Percentiles rank a stretch among this genome's conserved stretches.
phyloP scores from a whole-genome alignment of 768 basidiomycete species.

The Crucibulum laeve region DNA sequence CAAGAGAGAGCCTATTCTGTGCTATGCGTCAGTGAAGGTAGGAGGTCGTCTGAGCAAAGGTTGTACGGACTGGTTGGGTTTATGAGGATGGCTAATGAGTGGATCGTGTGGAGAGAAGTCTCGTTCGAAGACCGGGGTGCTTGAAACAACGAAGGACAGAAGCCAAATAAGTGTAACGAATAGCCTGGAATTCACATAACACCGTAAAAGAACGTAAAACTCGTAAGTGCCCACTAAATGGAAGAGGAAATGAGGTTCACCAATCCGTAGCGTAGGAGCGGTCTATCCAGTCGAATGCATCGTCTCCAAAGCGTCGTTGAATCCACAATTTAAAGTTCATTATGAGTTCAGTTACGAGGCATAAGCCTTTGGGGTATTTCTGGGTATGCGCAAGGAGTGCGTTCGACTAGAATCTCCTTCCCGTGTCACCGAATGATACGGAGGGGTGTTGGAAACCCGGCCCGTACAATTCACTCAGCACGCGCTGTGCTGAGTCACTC shows the following conservation, averaged over 20 bases:
- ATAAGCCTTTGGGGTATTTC: no score
- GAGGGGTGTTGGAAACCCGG: no score
- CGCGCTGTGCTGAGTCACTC: no score
- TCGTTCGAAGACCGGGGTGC: constrained; percentile 42
- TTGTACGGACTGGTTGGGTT: constrained; percentile 37
- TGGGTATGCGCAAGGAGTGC: no score
- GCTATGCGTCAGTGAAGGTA: not conserved
- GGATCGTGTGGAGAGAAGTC: constrained; percentile 46
- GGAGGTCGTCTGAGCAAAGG: not conserved
- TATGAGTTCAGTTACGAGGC: not conserved
- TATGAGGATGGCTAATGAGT: constrained; percentile 48
- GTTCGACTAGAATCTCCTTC: no score
- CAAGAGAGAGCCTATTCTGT: constrained; percentile 42
- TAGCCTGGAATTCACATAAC: no score
- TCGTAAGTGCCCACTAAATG: no score
- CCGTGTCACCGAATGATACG: not conserved
- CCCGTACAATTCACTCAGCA: no score
- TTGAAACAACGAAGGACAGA: constrained; percentile 31
- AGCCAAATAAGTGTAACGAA: constrained; percentile 38
- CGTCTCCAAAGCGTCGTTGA: constrained; percentile 28
- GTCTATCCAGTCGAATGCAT: constrained; percentile 37
- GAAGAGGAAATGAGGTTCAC: constrained; percentile 19
- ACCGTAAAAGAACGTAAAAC: no score
- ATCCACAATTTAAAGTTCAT: constrained; percentile 7
- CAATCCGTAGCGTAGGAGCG: constrained; percentile 52